A percentile compares a stretch with the other conserved stretches of the same genome.
Evolutionary conservation across 768 basidiomycete species (phyloP).

Genomic region (Boletus rubescentipes): DNA sequence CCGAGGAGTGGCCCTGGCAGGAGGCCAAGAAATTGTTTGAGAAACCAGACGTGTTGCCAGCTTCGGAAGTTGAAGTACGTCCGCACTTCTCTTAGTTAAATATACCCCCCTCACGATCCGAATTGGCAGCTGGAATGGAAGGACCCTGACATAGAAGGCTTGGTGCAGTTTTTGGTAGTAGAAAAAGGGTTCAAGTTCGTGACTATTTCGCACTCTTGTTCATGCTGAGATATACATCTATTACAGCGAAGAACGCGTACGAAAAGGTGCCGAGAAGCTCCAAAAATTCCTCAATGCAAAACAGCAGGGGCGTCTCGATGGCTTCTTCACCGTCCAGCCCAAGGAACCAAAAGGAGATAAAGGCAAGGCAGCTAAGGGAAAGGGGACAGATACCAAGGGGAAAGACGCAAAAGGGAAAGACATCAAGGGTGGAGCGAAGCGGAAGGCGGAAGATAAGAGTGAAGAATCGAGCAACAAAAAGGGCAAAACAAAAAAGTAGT

Average conservation of each 20-base stretch:
- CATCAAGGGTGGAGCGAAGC: conserved; percentile 14
- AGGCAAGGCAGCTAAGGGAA: conserved; percentile 39
- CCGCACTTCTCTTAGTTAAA: neutral
- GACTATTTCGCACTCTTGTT: neutral
- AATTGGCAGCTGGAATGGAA: conserved; percentile 84
- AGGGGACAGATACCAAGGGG: conserved; percentile 53
- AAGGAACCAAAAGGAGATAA: conserved; percentile 52
- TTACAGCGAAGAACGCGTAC: conserved; percentile 89
- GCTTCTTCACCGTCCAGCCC: conserved; percentile 83
- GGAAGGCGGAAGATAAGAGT: conserved; percentile 36
- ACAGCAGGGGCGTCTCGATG: conserved; percentile 94
- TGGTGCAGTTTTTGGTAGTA: conserved; percentile 88
- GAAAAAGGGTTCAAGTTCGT: conserved; percentile 95
- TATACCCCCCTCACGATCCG: neutral
- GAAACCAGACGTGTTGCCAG: conserved; percentile 86
- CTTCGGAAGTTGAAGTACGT: conserved; percentile 79
- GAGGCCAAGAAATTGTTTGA: conserved; percentile 89
- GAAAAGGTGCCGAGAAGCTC: conserved; percentile 93
- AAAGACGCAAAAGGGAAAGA: conserved; percentile 18
- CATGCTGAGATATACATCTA: neutral
- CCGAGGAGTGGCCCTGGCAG: conserved; percentile 97
- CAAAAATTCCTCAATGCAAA: conserved; percentile 83
- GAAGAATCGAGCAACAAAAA: conserved; percentile 38
- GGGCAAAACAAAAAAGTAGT: conserved; percentile 40
- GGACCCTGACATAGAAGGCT: conserved; percentile 86